Percentiles rank a stretch among this genome's conserved stretches.
phyloP scores from a whole-genome alignment of 1,284 basidiomycete genomes.

The Albatrellus sp. region DNA sequence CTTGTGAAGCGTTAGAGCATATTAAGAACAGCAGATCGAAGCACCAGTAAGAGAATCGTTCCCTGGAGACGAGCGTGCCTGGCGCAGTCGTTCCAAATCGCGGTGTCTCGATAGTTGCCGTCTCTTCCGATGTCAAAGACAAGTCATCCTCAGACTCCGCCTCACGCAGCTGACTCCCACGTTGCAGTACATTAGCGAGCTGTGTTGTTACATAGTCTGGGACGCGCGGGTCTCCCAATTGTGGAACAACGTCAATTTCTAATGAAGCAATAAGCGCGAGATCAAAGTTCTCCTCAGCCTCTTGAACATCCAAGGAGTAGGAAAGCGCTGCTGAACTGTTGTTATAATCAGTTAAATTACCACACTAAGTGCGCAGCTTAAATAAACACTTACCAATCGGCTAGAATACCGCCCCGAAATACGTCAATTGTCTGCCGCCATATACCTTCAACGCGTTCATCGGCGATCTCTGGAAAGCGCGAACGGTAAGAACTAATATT shows the following conservation, averaged over 20 bases:
- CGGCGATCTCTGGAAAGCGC: constrained; percentile 33
- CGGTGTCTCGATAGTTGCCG: neutral
- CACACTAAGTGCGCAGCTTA: neutral
- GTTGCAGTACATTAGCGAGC: constrained; percentile 63
- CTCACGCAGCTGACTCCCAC: constrained; percentile 65
- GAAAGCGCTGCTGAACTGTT: constrained; percentile 38
- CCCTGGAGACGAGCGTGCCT: constrained; percentile 49
- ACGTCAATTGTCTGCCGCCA: constrained; percentile 83
- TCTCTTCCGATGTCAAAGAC: constrained; percentile 5
- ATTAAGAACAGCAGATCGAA: constrained; percentile 80
- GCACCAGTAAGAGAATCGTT: constrained; percentile 89
- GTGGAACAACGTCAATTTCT: constrained; percentile 69
- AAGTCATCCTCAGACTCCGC: constrained; percentile 14
- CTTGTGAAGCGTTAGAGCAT: constrained; percentile 52
- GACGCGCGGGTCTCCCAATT: constrained; percentile 56
- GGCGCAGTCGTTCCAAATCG: constrained; percentile 40
- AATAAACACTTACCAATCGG: constrained; percentile 57
- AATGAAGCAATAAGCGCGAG: constrained; percentile 69
- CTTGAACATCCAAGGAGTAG: constrained; percentile 51
- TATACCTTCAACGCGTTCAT: constrained; percentile 58
- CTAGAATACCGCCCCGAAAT: constrained; percentile 70
- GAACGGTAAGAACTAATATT: neutral
- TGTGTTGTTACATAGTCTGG: constrained; percentile 64
- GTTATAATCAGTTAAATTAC: constrained; percentile 1
- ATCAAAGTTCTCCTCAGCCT: constrained; percentile 82